phyloP scores from a whole-genome alignment of 208 protist species.

The Dictyostelium gargantuum region DNA sequence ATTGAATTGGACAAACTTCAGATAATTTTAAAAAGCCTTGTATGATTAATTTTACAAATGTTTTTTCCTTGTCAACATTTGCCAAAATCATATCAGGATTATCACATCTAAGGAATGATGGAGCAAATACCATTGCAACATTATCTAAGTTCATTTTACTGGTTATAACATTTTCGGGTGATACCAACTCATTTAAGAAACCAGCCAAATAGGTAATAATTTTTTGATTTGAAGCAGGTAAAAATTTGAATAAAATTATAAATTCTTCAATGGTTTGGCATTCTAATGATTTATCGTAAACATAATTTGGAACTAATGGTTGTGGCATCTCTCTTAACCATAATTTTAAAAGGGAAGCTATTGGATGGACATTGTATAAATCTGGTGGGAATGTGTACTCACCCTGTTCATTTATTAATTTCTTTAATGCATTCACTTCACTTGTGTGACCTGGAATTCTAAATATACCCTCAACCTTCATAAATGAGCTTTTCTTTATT shows the following conservation, averaged over 20 bases:
- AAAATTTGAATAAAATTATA: not conserved
- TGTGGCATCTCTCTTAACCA: constrained; percentile 47
- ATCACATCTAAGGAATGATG: constrained; percentile 7
- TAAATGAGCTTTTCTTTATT: not conserved
- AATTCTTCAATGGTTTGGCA: not conserved
- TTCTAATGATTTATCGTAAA: constrained; percentile 9
- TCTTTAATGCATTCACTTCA: not conserved
- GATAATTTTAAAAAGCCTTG: not conserved
- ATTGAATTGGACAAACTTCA: constrained; percentile 7
- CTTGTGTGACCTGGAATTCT: constrained; percentile 21
- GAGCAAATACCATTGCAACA: constrained; percentile 1
- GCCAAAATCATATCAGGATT: not conserved
- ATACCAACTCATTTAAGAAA: constrained; percentile 17
- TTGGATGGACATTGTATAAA: not conserved
- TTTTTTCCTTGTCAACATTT: constrained; percentile 44
- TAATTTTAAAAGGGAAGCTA: constrained; percentile 2
- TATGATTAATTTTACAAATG: constrained; percentile 14
- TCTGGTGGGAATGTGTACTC: not conserved
- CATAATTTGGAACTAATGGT: not conserved
- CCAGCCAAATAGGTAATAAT: not conserved
- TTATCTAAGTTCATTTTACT: constrained; percentile 36
- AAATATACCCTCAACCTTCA: constrained; percentile 49
- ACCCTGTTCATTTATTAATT: not conserved
- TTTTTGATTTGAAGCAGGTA: not conserved
- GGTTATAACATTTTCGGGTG: not conserved